These are phyloP conservation scores for Suillus brevipes DNA, from an alignment of 768 basidiomycete species.

Conservation along the genomic window DNA sequence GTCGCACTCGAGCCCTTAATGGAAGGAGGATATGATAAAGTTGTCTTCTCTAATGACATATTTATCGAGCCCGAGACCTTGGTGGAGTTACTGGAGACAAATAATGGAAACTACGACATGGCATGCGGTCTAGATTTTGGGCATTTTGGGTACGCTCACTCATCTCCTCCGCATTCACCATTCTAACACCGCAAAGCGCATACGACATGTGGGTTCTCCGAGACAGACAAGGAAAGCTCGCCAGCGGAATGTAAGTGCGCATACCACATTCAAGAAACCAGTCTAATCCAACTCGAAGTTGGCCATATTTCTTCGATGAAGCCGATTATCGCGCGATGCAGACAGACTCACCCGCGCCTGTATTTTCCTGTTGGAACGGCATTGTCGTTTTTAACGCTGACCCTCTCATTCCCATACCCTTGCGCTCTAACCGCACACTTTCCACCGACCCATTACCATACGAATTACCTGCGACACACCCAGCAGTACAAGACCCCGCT, in stretches of 20 bases:
- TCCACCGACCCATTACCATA: slow-evolving; percentile 31
- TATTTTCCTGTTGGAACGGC: slow-evolving; percentile 49
- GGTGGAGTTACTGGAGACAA: slow-evolving; percentile 40
- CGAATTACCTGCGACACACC: slow-evolving; percentile 33
- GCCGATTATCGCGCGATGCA: slow-evolving; percentile 36
- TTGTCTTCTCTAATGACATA: slow-evolving; percentile 46
- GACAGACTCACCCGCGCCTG: slow-evolving; percentile 41
- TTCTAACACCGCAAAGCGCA: slow-evolving; percentile 16
- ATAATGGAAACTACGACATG: slow-evolving; percentile 42
- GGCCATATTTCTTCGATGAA: slow-evolving; percentile 46
- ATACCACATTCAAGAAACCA: not conserved
- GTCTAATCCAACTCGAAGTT: slow-evolving; percentile 14
- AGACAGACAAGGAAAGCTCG: slow-evolving; percentile 33
- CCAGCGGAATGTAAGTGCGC: slow-evolving; percentile 7
- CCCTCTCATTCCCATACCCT: slow-evolving; percentile 39
- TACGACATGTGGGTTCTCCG: slow-evolving; percentile 42
- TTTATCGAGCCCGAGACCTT: slow-evolving; percentile 41
- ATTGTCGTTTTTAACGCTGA: slow-evolving; percentile 42
- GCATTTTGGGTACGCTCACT: slow-evolving; percentile 28
- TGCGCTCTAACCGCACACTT: slow-evolving; percentile 40
- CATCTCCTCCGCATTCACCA: no score
- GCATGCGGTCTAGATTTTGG: slow-evolving; percentile 43
- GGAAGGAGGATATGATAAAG: slow-evolving; percentile 38
- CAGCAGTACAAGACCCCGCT: slow-evolving; percentile 17
- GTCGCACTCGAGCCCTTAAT: slow-evolving; percentile 42